phyloP scores from a whole-genome alignment of 2,329 filamentous ascomycete species.

The Aotearoamyces nothofagi region DNA sequence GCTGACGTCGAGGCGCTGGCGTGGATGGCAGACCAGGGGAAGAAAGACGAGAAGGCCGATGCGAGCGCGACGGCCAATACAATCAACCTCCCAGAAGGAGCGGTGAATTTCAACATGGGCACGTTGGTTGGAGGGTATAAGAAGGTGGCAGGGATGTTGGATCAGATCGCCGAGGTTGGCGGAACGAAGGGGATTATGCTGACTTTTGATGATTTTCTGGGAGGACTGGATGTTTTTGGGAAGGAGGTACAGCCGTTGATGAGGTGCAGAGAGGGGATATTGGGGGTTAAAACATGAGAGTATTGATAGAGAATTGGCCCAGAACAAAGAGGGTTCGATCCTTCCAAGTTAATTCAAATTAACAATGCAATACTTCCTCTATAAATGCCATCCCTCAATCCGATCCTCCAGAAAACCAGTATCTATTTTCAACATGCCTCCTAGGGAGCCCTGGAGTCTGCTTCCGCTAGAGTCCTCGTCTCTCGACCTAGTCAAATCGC shows the following conservation, averaged over 20 bases:
- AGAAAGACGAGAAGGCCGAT: constrained; percentile 19
- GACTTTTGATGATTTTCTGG: constrained; percentile 19
- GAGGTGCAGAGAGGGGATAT: too few species aligned
- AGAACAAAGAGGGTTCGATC: too few species aligned
- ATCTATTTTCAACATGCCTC: too few species aligned
- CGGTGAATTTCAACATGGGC: constrained; percentile 19
- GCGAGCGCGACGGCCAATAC: constrained; percentile 15
- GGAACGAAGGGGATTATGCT: constrained; percentile 22
- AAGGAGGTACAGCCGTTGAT: constrained; percentile 20
- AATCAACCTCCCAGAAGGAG: constrained; percentile 16
- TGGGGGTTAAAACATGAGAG: too few species aligned
- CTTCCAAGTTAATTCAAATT: too few species aligned
- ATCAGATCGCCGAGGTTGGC: constrained; percentile 17
- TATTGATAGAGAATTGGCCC: too few species aligned
- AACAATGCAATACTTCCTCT: too few species aligned
- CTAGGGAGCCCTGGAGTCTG: too few species aligned
- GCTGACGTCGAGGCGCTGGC: constrained; percentile 17
- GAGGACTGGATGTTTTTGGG: constrained; percentile 18
- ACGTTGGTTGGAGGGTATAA: constrained; percentile 17
- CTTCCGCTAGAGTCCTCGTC: too few species aligned
- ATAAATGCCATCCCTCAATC: too few species aligned
- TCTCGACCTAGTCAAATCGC: too few species aligned
- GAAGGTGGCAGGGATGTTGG: constrained; percentile 18
- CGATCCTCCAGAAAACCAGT: too few species aligned
- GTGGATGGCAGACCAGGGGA: constrained; percentile 19